Conservation (phyloP, 495 filamentous ascomycete genomes). For the Pseudotulostoma volvatum region DNA sequence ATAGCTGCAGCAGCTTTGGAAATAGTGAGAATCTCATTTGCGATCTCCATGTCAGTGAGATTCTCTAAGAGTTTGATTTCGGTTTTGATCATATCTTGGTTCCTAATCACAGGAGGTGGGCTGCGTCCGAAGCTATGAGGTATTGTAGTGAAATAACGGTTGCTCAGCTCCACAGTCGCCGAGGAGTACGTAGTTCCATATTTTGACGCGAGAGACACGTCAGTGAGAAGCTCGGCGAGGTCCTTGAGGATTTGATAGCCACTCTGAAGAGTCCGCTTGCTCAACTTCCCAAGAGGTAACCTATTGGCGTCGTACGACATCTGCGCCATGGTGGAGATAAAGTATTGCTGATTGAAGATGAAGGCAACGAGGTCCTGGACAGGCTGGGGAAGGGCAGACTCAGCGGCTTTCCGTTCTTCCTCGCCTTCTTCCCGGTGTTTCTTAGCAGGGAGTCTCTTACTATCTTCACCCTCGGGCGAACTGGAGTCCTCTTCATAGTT, state of each 20-base stretch:
- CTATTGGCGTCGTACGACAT: conserved; percentile 66
- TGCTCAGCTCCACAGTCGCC: conserved; percentile 46
- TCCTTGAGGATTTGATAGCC: conserved; percentile 64
- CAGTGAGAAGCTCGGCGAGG: conserved; percentile 44
- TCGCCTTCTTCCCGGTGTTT: conserved; percentile 15
- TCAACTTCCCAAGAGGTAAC: conserved; percentile 68
- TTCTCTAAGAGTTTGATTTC: conserved; percentile 66
- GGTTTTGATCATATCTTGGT: conserved; percentile 38
- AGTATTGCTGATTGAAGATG: conserved; percentile 65
- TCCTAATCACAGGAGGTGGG: conserved; percentile 47
- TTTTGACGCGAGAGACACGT: conserved; percentile 23
- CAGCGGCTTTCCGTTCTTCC: conserved; percentile 13
- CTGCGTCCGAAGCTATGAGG: conserved; percentile 67
- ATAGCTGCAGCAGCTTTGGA: conserved; percentile 30
- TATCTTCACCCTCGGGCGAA: conserved; percentile 43
- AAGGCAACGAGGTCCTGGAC: conserved; percentile 55
- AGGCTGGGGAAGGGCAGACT: conserved; percentile 39
- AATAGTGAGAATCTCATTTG: conserved; percentile 59
- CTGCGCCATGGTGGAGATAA: conserved; percentile 44
- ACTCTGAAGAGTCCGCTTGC: conserved; percentile 50
- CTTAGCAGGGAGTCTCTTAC: conserved; percentile 7
- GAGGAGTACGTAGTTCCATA: conserved; percentile 22
- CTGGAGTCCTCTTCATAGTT: conserved; percentile 43
- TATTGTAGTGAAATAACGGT: conserved; percentile 64
- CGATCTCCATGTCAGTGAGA: conserved; percentile 68